Conservation (phyloP, 1,139 yeast genomes). For the Kazachstania sp. region DNA sequence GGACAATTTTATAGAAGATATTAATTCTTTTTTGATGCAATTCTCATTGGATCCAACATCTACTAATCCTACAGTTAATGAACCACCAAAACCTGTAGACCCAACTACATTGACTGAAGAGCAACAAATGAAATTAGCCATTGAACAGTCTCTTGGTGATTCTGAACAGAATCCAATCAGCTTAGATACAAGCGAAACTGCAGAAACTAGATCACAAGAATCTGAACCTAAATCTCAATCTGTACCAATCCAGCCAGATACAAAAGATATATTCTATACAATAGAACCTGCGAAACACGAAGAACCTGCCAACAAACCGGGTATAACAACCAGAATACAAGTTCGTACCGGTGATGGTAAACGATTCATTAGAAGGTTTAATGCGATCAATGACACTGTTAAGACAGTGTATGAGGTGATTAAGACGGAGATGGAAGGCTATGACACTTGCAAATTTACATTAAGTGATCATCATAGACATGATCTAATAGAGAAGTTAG, state of each 20-base stretch:
- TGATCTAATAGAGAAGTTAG: constrained; percentile 54
- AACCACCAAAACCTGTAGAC: constrained; percentile 38
- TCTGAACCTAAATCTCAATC: constrained; percentile 7
- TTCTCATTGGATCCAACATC: constrained; percentile 60
- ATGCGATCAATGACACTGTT: constrained; percentile 45
- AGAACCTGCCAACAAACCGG: constrained; percentile 53
- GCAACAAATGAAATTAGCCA: constrained; percentile 73
- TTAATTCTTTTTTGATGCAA: constrained; percentile 48
- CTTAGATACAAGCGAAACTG: constrained; percentile 6
- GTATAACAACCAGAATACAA: constrained; percentile 68
- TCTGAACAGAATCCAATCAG: constrained; percentile 15
- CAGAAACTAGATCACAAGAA: constrained; percentile 9
- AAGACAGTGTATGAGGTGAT: constrained; percentile 51
- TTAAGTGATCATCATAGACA: constrained; percentile 56
- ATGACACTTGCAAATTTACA: constrained; percentile 43
- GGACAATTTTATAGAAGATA: constrained; percentile 51
- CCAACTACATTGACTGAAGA: constrained; percentile 67
- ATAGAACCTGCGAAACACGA: constrained; percentile 41
- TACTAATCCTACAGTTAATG: constrained; percentile 57
- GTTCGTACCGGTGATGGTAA: constrained; percentile 81
- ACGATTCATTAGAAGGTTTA: constrained; percentile 68
- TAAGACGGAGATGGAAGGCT: constrained; percentile 43
- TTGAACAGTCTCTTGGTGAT: constrained; percentile 51
- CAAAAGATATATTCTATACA: constrained; percentile 25
- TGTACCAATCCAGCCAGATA: constrained; percentile 3